These are phyloP conservation scores for Xylariomycetidae sp. DNA, from an alignment of 2,329 filamentous ascomycete genomes.

Conservation along the genomic window DNA sequence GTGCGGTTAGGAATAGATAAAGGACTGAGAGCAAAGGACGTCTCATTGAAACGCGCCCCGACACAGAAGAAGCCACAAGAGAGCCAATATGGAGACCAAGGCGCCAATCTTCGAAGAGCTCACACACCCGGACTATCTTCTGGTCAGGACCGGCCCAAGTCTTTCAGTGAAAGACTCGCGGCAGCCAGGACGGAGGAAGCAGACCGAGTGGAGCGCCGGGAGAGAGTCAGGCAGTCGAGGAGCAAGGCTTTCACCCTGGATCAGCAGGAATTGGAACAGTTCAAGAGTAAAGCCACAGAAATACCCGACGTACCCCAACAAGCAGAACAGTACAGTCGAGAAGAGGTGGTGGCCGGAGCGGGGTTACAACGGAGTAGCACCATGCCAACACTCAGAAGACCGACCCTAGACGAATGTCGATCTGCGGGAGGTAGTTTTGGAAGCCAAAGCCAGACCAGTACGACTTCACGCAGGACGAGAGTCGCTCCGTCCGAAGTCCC, in stretches of 20 bases:
- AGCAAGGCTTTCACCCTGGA: constrained; percentile 52
- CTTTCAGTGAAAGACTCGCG: constrained; percentile 82
- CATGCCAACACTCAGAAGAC: constrained; percentile 25
- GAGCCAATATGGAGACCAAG: constrained; percentile 21
- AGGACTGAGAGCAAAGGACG: constrained; percentile 69
- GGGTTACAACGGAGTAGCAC: constrained; percentile 39
- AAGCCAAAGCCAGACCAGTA: constrained; percentile 11
- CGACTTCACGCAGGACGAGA: constrained; percentile 19
- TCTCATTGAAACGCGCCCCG: constrained; percentile 74
- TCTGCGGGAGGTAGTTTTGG: too few species aligned
- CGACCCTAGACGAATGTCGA: constrained; percentile 11
- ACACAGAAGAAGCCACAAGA: constrained; percentile 34
- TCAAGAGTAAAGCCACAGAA: constrained; percentile 51
- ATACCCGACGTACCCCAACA: constrained; percentile 43
- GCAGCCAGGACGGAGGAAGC: constrained; percentile 56
- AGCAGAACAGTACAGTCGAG: constrained; percentile 53
- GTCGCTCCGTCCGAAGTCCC: constrained; percentile 28
- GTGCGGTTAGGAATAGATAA: constrained; percentile 86
- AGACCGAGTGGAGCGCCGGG: constrained; percentile 42
- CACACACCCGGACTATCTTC: constrained; percentile 30
- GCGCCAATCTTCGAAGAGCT: constrained; percentile 39
- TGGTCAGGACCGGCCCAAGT: constrained; percentile 35
- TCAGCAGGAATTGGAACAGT: constrained; percentile 52
- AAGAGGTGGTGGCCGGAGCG: constrained; percentile 49
- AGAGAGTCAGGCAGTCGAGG: constrained; percentile 47